These are phyloP conservation scores for Acacia melanoxylon DNA, from an alignment of 306 rosid species.

Conservation along the genomic window DNA sequence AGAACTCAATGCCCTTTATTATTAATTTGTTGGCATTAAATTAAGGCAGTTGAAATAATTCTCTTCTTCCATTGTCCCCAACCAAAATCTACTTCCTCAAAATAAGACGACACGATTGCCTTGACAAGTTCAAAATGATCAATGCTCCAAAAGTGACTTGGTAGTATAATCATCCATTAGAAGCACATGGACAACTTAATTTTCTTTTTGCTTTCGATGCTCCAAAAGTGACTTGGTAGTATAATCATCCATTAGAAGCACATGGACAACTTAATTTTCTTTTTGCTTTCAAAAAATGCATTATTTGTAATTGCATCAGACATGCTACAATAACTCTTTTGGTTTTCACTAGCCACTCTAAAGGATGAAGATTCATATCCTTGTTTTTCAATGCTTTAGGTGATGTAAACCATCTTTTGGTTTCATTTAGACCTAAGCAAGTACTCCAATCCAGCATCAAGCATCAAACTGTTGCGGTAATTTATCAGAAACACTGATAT, in stretches of 20 bases:
- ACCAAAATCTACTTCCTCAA: neutral
- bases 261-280: neutral
- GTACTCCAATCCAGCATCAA: neutral
- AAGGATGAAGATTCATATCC: conserved; percentile 13
- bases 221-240: neutral
- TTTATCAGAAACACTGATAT: neutral
- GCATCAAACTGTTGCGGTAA: neutral
- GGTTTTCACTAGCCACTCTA: neutral
- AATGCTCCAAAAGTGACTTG: neutral
- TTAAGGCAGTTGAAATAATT: neutral
- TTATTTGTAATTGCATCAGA: neutral
- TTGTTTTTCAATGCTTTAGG: neutral
- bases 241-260: neutral
- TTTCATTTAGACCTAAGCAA: neutral
- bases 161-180: neutral
- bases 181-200: neutral
- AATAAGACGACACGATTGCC: neutral
- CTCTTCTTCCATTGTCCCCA: neutral
- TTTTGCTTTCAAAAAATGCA: neutral
- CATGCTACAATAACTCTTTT: neutral
- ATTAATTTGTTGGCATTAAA: neutral
- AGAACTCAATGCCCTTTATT: neutral
- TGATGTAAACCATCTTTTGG: neutral
- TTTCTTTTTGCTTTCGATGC: neutral
- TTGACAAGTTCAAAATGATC: neutral